Base-by-base conservation (phyloP, 2,329 filamentous ascomycete genomes). In the Hypoxylon sp. region DNA sequence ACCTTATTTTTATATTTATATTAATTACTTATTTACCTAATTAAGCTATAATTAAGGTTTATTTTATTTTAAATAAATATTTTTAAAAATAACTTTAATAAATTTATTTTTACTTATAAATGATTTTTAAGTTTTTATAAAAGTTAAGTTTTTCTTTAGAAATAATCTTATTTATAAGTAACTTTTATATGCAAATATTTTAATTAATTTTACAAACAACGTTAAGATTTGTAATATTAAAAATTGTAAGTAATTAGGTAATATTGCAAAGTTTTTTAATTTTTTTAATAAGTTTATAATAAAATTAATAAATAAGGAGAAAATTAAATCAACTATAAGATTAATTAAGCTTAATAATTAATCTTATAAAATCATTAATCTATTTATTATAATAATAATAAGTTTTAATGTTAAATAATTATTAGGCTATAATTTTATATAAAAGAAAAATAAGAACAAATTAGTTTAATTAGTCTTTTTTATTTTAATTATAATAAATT, bases 1-100 rank as follows among this genome's bases (percentile, higher is more conserved):
- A 46, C 42, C 17, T 46, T 22, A 5, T 22, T 46, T 46, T 46
- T 46, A 46, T 19, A 46, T 22, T 46, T 46, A 19, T 46, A 46
- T 22, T 22, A 22, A 46, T n/a, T 17, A n/a, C 14, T 17, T 3
- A n/a, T 42, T 42, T 42, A 42, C 14, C 17, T n/a, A n/a, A 42
- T 19, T 46, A 46, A 46, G 17, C 10, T 22, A 46, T 46, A 46
- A 46, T 19, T 46, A 19, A 46, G 17, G 6, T 46, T 22, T 22
- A 46, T 46, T 22, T 46, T 46, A 46, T 46, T 24, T 47, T 47
- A 47, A 47, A 5, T 47, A 26, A 24, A 13, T 26, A 26, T 26
- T 47, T 47, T 26, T 47, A n/a, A n/a, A n/a, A 26, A 10, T 24
- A 26, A 26, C 2, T 17, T 47, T 24, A 13, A 26, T 47, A 26